Conservation (phyloP, 2,329 filamentous ascomycete species). For the Monosporascus cannonballus region DNA sequence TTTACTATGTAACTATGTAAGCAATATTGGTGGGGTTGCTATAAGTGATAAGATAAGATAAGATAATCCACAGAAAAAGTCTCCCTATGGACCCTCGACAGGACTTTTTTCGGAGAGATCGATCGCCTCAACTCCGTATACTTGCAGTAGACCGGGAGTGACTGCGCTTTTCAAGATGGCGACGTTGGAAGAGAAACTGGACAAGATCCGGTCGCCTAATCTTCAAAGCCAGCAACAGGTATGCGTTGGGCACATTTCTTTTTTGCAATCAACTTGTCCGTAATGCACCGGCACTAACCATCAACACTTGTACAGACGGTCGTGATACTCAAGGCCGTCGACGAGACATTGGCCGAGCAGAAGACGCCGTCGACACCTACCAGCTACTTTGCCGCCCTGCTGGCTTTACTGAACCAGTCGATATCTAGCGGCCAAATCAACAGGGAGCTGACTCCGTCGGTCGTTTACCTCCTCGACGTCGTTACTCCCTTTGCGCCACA, state of each 20-base stretch:
- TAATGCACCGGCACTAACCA: slow-evolving; percentile 7
- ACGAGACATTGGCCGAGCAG: slow-evolving; percentile 86
- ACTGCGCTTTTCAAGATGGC: slow-evolving; percentile 36
- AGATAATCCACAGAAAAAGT: slow-evolving; percentile 2
- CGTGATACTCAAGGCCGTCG: slow-evolving; percentile 83
- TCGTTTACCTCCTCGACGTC: slow-evolving; percentile 92
- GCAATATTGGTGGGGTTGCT: neutral
- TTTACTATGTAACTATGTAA: too few relatives aligned
- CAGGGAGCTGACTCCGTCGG: slow-evolving; percentile 75
- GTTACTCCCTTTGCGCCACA: slow-evolving; percentile 80
- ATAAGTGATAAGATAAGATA: neutral
- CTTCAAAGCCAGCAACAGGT: slow-evolving; percentile 94
- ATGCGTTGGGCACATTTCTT: slow-evolving; percentile 21
- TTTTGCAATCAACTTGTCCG: neutral
- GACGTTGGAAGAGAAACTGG: slow-evolving; percentile 78
- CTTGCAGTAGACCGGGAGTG: neutral
- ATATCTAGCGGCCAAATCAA: slow-evolving; percentile 64
- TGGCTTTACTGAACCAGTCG: slow-evolving; percentile 79
- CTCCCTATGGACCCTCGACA: neutral
- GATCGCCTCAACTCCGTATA: neutral
- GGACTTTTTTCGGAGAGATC: neutral
- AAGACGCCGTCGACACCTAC: slow-evolving; percentile 78
- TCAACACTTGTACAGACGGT: slow-evolving; percentile 52
- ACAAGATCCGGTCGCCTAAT: slow-evolving; percentile 95
- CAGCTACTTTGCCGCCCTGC: slow-evolving; percentile 90